Evolutionary conservation across 1,139 yeast genomes (phyloP).

Genomic region (Kurtzmaniella quercitrusa): DNA sequence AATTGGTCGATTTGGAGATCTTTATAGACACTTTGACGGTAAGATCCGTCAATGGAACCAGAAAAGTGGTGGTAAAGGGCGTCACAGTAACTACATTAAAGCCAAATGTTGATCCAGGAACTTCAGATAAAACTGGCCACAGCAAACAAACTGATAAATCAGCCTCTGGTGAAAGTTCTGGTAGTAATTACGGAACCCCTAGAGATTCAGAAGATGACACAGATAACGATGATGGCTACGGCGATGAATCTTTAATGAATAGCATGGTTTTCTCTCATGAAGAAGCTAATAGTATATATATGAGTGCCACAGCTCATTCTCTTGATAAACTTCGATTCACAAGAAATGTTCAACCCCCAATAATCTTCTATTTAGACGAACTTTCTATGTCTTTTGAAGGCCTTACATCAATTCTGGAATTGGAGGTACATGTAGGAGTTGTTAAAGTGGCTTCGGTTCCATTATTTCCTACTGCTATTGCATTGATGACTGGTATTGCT

Average conservation of each 20-base stretch:
- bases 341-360: constrained; percentile 10
- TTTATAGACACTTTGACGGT: constrained; percentile 38
- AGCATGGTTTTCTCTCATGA: constrained; percentile 67
- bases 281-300: constrained; percentile 69
- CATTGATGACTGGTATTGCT: constrained; percentile 29
- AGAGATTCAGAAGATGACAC: constrained; percentile 17
- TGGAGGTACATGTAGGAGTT: constrained; percentile 43
- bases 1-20: constrained; percentile 41
- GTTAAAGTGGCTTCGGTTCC: constrained; percentile 42
- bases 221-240: constrained; percentile 28
- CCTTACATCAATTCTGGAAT: constrained; percentile 40
- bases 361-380: constrained; percentile 31
- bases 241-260: constrained; percentile 45
- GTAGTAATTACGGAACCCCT: constrained; percentile 11
- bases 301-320: constrained; percentile 69
- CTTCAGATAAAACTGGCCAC: constrained; percentile 3
- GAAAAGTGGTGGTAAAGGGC: constrained; percentile 38
- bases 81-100: constrained; percentile 32
- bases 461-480: constrained; percentile 28
- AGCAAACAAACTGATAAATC: constrained; percentile 6
- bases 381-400: constrained; percentile 46
- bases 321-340: constrained; percentile 17
- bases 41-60: constrained; percentile 43
- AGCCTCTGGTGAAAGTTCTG: constrained; percentile 13
- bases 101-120: constrained; percentile 36